These are phyloP conservation scores for Trypanosoma vivax DNA, from an alignment of 208 protist genomes.

Conservation along the genomic window DNA sequence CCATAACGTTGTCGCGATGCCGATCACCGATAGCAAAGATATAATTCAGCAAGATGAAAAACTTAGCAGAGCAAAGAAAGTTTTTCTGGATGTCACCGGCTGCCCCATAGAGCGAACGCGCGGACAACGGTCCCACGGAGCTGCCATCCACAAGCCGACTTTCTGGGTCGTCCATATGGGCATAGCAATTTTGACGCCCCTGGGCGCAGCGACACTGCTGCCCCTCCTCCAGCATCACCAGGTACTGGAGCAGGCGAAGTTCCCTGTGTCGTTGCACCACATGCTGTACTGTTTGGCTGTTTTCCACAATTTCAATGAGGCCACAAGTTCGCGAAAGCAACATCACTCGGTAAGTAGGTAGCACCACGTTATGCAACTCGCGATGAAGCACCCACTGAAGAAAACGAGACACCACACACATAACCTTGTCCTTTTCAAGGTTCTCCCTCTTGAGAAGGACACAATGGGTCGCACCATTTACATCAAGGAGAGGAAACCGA, in stretches of 20 bases:
- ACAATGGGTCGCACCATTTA: constrained; percentile 10
- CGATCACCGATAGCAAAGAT: constrained; percentile 80
- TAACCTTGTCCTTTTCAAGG: constrained; percentile 71
- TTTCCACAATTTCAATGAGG: constrained; percentile 67
- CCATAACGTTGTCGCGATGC: constrained; percentile 77
- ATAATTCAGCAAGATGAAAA: constrained; percentile 81
- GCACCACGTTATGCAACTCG: constrained; percentile 33
- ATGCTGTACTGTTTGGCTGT: constrained; percentile 17
- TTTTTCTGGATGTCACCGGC: constrained; percentile 12
- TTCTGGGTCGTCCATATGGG: background rate
- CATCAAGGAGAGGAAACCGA: constrained; percentile 23
- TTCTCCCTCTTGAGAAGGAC: constrained; percentile 76
- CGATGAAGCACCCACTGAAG: constrained; percentile 47
- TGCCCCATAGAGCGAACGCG: background rate
- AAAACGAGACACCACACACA: constrained; percentile 61
- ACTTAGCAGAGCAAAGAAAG: constrained; percentile 72
- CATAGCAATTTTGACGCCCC: background rate
- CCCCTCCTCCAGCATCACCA: constrained; percentile 5
- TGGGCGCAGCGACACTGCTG: too few species aligned
- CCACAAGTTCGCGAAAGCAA: constrained; percentile 49
- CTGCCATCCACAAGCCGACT: background rate
- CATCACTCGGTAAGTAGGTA: constrained; percentile 65
- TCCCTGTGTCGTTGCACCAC: constrained; percentile 16
- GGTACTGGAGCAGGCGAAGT: constrained; percentile 18
- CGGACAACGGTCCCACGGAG: background rate